Conservation (phyloP, 441 rosid genomes). For the Gossypium lobatum region DNA sequence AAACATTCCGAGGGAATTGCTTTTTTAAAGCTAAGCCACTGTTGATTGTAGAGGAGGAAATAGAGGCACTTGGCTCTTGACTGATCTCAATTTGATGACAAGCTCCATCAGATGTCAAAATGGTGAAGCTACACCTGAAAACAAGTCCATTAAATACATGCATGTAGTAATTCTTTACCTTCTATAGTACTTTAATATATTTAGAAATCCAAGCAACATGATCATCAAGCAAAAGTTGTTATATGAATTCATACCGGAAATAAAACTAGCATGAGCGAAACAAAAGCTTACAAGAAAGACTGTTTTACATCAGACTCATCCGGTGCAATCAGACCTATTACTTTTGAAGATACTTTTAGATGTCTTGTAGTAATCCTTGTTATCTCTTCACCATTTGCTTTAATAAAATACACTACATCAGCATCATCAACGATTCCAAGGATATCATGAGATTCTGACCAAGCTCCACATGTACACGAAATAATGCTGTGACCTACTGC, state of each 20-base stretch:
- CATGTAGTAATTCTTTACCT: slow-evolving; percentile 14
- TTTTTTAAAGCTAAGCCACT: slow-evolving; percentile 34
- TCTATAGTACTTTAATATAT: slow-evolving; percentile 5
- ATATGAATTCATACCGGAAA: not conserved
- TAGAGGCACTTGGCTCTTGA: slow-evolving; percentile 60
- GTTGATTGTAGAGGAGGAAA: slow-evolving; percentile 38
- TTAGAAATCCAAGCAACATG: slow-evolving; percentile 1
- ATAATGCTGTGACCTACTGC: slow-evolving; percentile 44
- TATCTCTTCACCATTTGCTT: slow-evolving; percentile 82
- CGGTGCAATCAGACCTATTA: slow-evolving; percentile 58
- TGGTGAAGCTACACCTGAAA: slow-evolving; percentile 66
- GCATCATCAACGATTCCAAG: slow-evolving; percentile 73
- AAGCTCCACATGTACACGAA: slow-evolving; percentile 63
- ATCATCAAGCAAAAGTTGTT: slow-evolving; percentile 7
- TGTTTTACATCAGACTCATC: slow-evolving; percentile 36
- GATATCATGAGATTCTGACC: slow-evolving; percentile 84
- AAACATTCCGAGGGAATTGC: slow-evolving; percentile 59
- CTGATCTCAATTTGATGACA: slow-evolving; percentile 63
- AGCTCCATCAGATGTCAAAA: slow-evolving; percentile 68
- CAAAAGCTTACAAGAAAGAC: slow-evolving; percentile 63
- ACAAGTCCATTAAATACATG: slow-evolving; percentile 19
- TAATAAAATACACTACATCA: slow-evolving; percentile 64
- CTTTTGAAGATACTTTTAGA: slow-evolving; percentile 55
- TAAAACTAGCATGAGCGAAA: slow-evolving; percentile 10
- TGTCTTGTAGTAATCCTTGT: slow-evolving; percentile 51